phyloP scores from a whole-genome alignment of 352 stramenopile genomes.

The Globisporangium radiosum region DNA sequence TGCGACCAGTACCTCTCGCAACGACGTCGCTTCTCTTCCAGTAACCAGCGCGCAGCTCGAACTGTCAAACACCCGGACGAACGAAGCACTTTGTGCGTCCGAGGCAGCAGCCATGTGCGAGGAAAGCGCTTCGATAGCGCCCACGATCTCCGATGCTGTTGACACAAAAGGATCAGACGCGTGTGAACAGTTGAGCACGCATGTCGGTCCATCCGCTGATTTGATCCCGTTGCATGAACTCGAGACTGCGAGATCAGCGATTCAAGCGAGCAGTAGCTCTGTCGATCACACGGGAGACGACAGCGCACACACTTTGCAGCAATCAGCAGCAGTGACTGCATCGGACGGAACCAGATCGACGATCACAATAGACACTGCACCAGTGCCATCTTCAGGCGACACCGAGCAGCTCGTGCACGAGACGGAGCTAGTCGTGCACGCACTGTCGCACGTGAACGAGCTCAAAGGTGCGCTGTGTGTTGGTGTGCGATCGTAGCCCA shows the following conservation, averaged over 20 bases:
- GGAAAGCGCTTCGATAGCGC: too few relatives aligned
- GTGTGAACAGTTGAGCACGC: not conserved
- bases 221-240: not conserved
- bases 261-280: not conserved
- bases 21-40: too few relatives aligned
- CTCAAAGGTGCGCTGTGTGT: not conserved
- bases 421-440: not conserved
- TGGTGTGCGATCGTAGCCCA: too few relatives aligned
- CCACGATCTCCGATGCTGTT: not conserved
- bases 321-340: not conserved
- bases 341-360: not conserved
- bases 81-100: too few relatives aligned
- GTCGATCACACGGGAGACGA: not conserved
- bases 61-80: too few relatives aligned
- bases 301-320: not conserved
- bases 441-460: not conserved
- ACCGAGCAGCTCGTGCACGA: not conserved
- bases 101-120: too few relatives aligned
- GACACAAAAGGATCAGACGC: not conserved
- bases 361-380: not conserved
- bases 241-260: not conserved
- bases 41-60: too few relatives aligned
- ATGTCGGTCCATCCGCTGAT: constrained; percentile 1
- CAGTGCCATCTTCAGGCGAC: not conserved
- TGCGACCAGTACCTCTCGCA: too few relatives aligned